Conservation (phyloP, 768 basidiomycete genomes). For the Butyriboletus loyo region DNA sequence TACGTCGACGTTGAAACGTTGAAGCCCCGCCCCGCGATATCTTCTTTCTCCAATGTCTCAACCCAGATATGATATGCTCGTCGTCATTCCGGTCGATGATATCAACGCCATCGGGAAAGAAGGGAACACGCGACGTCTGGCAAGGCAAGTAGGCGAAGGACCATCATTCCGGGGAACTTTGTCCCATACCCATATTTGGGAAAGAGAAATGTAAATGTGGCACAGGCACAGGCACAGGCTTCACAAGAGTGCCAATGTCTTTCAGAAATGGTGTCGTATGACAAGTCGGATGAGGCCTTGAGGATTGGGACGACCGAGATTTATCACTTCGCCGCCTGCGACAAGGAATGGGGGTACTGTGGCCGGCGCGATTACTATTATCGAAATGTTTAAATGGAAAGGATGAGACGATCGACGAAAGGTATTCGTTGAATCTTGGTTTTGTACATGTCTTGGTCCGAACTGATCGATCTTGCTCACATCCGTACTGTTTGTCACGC, state of each 20-base stretch:
- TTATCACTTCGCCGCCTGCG: slow-evolving; percentile 10
- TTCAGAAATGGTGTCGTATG: background rate
- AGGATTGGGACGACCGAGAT: background rate
- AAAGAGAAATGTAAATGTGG: background rate
- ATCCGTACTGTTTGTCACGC: background rate
- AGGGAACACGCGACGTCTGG: slow-evolving; percentile 4
- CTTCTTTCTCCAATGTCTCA: slow-evolving; percentile 4
- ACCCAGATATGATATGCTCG: slow-evolving; percentile 7
- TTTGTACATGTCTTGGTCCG: background rate
- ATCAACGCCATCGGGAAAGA: background rate
- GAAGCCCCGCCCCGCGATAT: slow-evolving; percentile 1
- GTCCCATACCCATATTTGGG: background rate
- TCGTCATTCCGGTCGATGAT: slow-evolving; percentile 3
- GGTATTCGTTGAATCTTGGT: background rate
- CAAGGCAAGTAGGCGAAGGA: slow-evolving; percentile 2
- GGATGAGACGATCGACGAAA: too few species aligned
- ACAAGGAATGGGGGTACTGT: slow-evolving; percentile 8
- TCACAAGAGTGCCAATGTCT: background rate
- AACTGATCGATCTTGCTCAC: background rate
- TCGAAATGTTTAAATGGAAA: background rate
- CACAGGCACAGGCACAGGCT: background rate
- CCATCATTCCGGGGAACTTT: background rate
- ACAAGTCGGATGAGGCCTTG: background rate
- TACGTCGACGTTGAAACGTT: slow-evolving; percentile 6
- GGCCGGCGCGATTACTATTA: background rate